Conservation (phyloP, 1,284 basidiomycete species). For the Tausonia pullulans region DNA sequence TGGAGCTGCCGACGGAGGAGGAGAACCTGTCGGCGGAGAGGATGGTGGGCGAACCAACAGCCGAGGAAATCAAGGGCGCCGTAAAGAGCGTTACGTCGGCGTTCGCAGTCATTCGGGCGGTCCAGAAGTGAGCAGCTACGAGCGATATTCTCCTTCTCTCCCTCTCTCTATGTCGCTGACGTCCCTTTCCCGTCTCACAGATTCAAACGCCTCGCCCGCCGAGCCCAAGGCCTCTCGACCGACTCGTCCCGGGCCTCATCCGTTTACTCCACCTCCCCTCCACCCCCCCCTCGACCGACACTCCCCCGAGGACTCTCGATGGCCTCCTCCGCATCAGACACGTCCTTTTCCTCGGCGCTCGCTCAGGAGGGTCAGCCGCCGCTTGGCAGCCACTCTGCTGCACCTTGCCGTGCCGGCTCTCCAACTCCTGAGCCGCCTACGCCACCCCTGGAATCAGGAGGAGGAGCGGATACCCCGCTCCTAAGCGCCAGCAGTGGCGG, state of each 20-base stretch:
- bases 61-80: constrained; percentile 34
- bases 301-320: neutral
- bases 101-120: constrained; percentile 32
- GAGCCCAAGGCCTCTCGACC: neutral
- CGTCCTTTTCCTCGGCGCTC: too few species aligned
- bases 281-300: neutral
- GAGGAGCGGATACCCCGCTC: too few species aligned
- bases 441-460: too few species aligned
- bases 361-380: too few species aligned
- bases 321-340: too few species aligned
- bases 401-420: neutral
- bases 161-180: neutral
- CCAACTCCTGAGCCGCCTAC: neutral
- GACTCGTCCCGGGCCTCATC: constrained; percentile 1
- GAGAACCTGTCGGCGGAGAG: constrained; percentile 35
- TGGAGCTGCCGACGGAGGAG: constrained; percentile 33
- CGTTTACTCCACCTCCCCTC: neutral
- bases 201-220: constrained; percentile 1
- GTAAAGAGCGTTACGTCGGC: constrained; percentile 26
- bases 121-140: constrained; percentile 26
- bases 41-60: constrained; percentile 35
- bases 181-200: neutral
- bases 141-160: neutral
- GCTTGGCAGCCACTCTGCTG: neutral
- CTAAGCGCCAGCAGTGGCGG: neutral